Base-by-base conservation (phyloP, 2,329 filamentous ascomycete genomes). In the Fusarium cyanostomum region DNA sequence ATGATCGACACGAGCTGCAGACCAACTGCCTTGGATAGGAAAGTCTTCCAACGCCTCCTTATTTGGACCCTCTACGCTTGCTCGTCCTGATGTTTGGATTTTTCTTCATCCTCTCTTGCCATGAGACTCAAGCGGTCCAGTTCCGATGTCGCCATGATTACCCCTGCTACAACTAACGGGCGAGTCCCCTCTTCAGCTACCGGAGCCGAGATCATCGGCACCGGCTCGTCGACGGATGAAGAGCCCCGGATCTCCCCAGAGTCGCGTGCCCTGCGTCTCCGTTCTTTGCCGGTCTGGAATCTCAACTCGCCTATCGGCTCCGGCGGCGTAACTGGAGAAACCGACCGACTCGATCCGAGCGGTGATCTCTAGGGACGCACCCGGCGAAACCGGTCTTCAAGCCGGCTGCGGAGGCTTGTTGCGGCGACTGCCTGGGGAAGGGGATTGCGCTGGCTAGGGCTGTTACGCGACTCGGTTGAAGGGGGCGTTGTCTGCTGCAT, bases 51-150 rank as follows among this genome's bases (percentile, higher is more conserved):
- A 31, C 35, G 35, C 33, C 48, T 35, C 31, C 30, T 54, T 35
- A 18, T 26, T 50, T 28, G 18, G 24, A 30, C 34, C 16, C 50
- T 27, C 41, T 52, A 48, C 43, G 39, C 58, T 30, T 52, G 24
- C 34, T 28, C 53, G 52, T 35, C 37, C 16, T 39, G 26, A 10
- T 30, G 28, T 16, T 41, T 52, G 24, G 41, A 27, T 41, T 46
- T 59, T 9, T 57, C 56, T 39, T 60, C 54, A 30, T 45, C 43
- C 24, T 54, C 27, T 46, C 69, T 68, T 16, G 73, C 71, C 61
- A 66, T 68, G 41, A 52, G 35, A 45, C 71, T 75, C 48, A 76
- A 53, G n/a, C 73, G 69, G 30, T 77, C 75, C 30, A 77, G 58
- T n/a, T 76, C 69, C 21, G 63, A 62, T 28, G 69, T 68, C 28